phyloP scores from a whole-genome alignment of 2,329 filamentous ascomycete genomes.

The Aspergillus proliferans region DNA sequence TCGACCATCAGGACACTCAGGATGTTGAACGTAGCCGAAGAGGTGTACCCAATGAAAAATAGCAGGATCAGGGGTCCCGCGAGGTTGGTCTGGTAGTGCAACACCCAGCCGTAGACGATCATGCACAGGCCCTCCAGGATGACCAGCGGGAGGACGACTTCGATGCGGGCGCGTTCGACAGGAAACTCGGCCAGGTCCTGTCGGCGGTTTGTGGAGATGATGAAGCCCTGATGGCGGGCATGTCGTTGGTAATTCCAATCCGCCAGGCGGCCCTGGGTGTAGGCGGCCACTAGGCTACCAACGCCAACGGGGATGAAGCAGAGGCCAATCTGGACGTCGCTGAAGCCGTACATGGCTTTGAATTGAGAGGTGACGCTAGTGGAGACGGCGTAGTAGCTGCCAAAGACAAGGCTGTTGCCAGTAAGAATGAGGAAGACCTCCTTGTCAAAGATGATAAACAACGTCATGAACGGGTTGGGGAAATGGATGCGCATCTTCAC shows the following conservation, averaged over 20 bases:
- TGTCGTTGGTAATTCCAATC: slow-evolving; percentile 66
- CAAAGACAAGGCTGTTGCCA: slow-evolving; percentile 35
- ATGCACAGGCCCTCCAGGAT: slow-evolving; percentile 20
- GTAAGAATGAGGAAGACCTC: slow-evolving; percentile 29
- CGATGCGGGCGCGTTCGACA: slow-evolving; percentile 38
- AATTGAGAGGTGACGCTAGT: slow-evolving; percentile 42
- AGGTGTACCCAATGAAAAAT: slow-evolving; percentile 27
- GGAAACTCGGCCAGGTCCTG: slow-evolving; percentile 49
- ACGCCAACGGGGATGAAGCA: slow-evolving; percentile 17
- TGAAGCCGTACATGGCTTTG: slow-evolving; percentile 11
- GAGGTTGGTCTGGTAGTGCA: slow-evolving; percentile 26
- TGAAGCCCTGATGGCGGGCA: slow-evolving; percentile 47
- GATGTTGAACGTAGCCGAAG: slow-evolving; percentile 32
- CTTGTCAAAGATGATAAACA: slow-evolving; percentile 28
- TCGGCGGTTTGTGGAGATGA: slow-evolving; percentile 34
- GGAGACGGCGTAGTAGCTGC: slow-evolving; percentile 40
- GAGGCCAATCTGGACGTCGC: slow-evolving; percentile 17
- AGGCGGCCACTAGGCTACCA: slow-evolving; percentile 23
- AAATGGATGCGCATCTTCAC: slow-evolving; percentile 9
- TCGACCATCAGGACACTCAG: slow-evolving; percentile 43
- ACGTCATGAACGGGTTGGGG: slow-evolving; percentile 16
- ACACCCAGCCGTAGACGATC: slow-evolving; percentile 34
- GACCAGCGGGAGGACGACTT: slow-evolving; percentile 27
- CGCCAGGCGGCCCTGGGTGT: slow-evolving; percentile 37
- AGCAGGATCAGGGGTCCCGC: slow-evolving; percentile 28